Evolutionary conservation across 1,284 basidiomycete genomes (phyloP).

Genomic region (Naganishia liquefaciens): DNA sequence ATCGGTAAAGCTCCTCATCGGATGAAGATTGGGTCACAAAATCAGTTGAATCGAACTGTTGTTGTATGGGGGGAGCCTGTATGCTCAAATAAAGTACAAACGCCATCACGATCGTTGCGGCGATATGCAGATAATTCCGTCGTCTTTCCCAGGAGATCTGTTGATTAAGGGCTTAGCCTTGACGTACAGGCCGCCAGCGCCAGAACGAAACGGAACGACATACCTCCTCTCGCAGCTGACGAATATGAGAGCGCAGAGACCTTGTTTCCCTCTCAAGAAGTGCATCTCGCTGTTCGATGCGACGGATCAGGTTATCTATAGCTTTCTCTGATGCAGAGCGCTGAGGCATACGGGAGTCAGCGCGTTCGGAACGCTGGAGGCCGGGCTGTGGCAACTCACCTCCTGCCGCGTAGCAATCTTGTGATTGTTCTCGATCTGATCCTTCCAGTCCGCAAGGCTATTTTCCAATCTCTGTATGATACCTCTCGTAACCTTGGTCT

Average conservation of each 20-base stretch:
- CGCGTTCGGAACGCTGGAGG: background rate
- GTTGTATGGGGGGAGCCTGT: background rate
- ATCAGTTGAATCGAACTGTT: background rate
- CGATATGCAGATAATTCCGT: conserved; percentile 46
- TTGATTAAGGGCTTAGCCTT: conserved; percentile 43
- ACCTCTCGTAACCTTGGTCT: conserved; percentile 73
- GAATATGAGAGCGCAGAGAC: conserved; percentile 16
- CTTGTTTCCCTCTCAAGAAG: conserved; percentile 35
- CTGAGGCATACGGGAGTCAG: conserved; percentile 31
- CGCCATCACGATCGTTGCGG: conserved; percentile 45
- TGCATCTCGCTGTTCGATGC: conserved; percentile 46
- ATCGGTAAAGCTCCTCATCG: background rate
- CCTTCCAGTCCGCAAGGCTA: conserved; percentile 47
- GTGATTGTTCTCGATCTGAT: conserved; percentile 35
- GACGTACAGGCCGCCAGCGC: conserved; percentile 34
- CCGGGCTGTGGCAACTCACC: conserved; percentile 33
- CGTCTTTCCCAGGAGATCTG: conserved; percentile 47
- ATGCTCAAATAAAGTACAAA: conserved; percentile 37
- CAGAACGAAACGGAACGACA: background rate
- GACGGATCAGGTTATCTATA: conserved; percentile 42
- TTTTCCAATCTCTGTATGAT: conserved; percentile 70
- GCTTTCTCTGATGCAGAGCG: conserved; percentile 49
- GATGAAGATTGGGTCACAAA: background rate
- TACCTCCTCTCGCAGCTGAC: conserved; percentile 41
- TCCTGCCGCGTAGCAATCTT: conserved; percentile 33